Evolutionary conservation across 192 early-diverging fungal genomes (phyloP), one percentile per base, ranked within the genome.

Genomic region (Coemansia sp.): DNA sequence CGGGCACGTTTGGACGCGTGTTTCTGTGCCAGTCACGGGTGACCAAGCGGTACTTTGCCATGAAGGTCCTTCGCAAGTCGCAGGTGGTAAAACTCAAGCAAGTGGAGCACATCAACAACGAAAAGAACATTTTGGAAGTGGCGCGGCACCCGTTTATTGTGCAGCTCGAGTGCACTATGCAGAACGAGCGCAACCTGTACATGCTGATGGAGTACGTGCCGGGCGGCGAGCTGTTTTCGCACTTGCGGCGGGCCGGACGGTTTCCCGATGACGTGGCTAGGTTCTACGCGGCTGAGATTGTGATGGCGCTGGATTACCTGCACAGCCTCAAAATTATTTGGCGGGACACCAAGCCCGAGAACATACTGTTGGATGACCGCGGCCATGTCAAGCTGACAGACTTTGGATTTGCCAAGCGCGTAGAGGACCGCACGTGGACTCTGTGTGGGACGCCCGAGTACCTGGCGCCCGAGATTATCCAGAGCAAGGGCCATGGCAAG

Each of bases 361-460:
- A 97, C 76, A 93, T 97, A 48, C 79, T 97, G 24, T 76, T 97
- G 24, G 96, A 96, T 82, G 91, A 89, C 76, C 88, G 87, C 32
- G 96, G 95, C 37, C 95, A 98, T 72, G 95, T 96, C 72, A 90
- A 91, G 2, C 85, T 97, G 21, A 92, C 91, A 59, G 96, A 98
- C 80, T 93, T 95, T 78, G 97, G 95, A 2, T 82, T 95, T 62
- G 93, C 90, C 80, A 95, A 96, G 73, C 82, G 94, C 38, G 93
- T 95, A 66, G 98, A 95, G 90, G 92, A 91, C 61, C 92, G 88
- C 27, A 98, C 97, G 29, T 87, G 89, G 72, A 96, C 95, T 0
- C 95, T 98, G 60, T 98, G 95, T 72, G 97, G 97, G 11, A 99
- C 97, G 8, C 95, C 95, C 12, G 97, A 99, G 70, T 98, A 97